Evolutionary conservation across 1,284 basidiomycete species (phyloP), one percentile per base, ranked within the genome.

Genomic region (Rhodofomes roseus): DNA sequence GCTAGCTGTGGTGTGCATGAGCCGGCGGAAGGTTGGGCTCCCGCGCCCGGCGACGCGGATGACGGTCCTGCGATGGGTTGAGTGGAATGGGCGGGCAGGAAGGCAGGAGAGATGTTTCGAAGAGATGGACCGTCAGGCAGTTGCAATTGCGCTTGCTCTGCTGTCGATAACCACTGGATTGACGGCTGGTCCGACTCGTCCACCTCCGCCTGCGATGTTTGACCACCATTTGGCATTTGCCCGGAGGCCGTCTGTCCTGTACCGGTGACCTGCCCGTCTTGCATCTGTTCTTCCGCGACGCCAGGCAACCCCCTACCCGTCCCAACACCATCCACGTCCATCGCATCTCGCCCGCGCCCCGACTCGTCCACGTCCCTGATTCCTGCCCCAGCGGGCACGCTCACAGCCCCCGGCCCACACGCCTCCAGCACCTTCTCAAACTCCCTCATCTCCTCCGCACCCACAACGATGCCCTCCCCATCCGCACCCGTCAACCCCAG

Each of bases 391-490:
- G n/a, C n/a, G n/a, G n/a, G n/a, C n/a, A n/a, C n/a, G n/a, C n/a
- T n/a, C n/a, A n/a, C n/a, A n/a, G n/a, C n/a, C n/a, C n/a, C n/a
- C n/a, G 55, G 43, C 18, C 37, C 40, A 51, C 48, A 41, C 25
- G 57, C 43, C 51, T 59, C 57, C 40, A 59, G 36, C 23, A 43
- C 57, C 43, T 39, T 59, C 57, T 54, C 52, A 18, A 59, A 50
- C 41, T 29, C 57, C 34, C 23, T 54, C 52, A 58, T 23, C 12
- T 58, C 51, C 29, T 39, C 56, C 22, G 27, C 51, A 12, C 36
- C 41, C 16, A 59, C 48, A 23, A 39, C 39, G 8, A 41, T 27
- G 20, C 53, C 23, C 5, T 54, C 31, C 20, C 8, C 46, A 39
- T 22, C 18, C 9, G 20, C 25, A 46, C 22, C 50, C 12, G 11